Evolutionary conservation across 2,329 filamentous ascomycete genomes (phyloP).

Genomic region (Botrytis paeoniae): DNA sequence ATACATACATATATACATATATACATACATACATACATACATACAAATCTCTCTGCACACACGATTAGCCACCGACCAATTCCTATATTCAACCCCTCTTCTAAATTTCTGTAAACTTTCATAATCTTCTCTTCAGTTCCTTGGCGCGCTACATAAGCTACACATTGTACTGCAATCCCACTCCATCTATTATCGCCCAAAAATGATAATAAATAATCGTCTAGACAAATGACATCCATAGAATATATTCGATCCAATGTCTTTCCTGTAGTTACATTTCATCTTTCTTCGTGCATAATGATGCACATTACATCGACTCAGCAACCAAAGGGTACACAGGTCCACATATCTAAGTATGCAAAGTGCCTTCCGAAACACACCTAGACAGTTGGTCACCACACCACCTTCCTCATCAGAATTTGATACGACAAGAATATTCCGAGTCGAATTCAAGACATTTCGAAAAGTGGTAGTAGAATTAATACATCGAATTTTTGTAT

Average conservation of each 20-base stretch:
- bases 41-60: background rate
- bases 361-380: background rate
- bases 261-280: conserved; percentile 1
- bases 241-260: background rate
- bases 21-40: conserved; percentile 5
- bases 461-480: background rate
- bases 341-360: background rate
- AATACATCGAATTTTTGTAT: background rate
- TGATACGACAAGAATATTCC: background rate
- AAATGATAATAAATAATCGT: too few relatives aligned
- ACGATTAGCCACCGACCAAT: too few relatives aligned
- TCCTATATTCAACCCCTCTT: background rate
- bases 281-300: background rate
- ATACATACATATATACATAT: conserved; percentile 9
- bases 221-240: background rate
- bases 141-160: background rate
- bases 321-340: background rate
- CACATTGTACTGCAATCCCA: background rate
- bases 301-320: background rate
- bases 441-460: background rate
- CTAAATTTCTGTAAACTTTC: background rate
- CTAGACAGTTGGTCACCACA: background rate
- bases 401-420: background rate
- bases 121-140: background rate
- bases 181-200: conserved; percentile 1